A percentile compares a stretch with the other conserved stretches of the same genome.
Conservation (phyloP, 495 filamentous ascomycete species). For the Aspergillus egyptiacus region DNA sequence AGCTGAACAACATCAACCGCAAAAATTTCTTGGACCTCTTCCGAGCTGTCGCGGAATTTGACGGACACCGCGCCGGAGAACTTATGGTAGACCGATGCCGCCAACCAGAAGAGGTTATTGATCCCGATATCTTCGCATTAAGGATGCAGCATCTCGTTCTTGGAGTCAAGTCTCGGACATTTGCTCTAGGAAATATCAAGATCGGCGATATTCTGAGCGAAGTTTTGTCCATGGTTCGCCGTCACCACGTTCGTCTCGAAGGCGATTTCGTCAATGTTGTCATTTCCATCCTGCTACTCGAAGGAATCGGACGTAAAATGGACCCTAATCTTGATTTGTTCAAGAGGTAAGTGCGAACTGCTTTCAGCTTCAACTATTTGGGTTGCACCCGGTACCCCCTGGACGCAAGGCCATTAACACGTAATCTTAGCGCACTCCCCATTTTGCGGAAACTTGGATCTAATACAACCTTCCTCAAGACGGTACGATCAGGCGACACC, state of each 20-base stretch:
- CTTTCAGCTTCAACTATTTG: not conserved
- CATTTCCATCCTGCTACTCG: conserved; percentile 85
- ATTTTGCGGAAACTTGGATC: conserved; percentile 86
- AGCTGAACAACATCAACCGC: conserved; percentile 81
- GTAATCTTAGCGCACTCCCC: conserved; percentile 62
- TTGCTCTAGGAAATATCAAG: conserved; percentile 90
- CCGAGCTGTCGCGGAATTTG: conserved; percentile 92
- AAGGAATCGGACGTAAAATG: conserved; percentile 85
- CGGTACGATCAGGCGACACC: conserved; percentile 62
- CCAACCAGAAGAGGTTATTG: conserved; percentile 81
- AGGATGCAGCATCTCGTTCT: conserved; percentile 96
- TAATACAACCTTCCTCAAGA: conserved; percentile 44
- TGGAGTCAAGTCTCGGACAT: conserved; percentile 79
- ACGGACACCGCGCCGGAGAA: conserved; percentile 90
- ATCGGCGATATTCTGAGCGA: conserved; percentile 92
- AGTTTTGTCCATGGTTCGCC: conserved; percentile 85
- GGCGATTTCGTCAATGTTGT: conserved; percentile 99
- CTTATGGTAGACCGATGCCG: conserved; percentile 95
- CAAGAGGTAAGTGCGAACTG: conserved; percentile 51
- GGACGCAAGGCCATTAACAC: not conserved
- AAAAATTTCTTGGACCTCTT: conserved; percentile 94
- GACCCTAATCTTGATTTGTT: conserved; percentile 87
- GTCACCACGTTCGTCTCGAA: conserved; percentile 90
- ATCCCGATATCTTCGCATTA: conserved; percentile 82
- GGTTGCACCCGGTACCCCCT: not conserved